These are phyloP conservation scores for Venturia effusa DNA, from an alignment of 2,329 filamentous ascomycete genomes.

Conservation along the genomic window DNA sequence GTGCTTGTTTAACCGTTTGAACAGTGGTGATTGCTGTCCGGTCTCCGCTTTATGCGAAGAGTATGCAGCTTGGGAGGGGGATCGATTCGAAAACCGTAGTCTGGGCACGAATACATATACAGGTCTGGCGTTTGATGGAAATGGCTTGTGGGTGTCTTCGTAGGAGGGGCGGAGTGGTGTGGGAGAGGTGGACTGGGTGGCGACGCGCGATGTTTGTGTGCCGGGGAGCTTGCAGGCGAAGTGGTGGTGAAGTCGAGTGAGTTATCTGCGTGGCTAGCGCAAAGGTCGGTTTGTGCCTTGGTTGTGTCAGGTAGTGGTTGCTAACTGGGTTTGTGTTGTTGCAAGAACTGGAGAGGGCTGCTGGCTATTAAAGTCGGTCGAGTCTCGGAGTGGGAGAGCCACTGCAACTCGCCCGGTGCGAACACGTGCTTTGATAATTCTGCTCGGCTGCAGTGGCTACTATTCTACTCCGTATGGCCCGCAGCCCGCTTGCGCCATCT, in stretches of 20 bases:
- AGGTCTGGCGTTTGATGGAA: slow-evolving; percentile 20
- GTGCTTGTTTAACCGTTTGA: slow-evolving; percentile 69
- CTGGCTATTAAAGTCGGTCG: too few species aligned
- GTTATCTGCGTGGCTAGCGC: not conserved
- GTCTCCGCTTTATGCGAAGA: slow-evolving; percentile 93
- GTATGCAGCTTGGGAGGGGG: slow-evolving; percentile 90
- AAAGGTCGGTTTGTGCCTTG: not conserved
- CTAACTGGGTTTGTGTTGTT: not conserved
- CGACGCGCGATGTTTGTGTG: not conserved
- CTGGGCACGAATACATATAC: slow-evolving; percentile 99
- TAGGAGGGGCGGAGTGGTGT: not conserved
- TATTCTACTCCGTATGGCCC: too few species aligned
- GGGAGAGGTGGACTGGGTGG: not conserved
- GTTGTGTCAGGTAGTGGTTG: not conserved
- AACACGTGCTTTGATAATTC: too few species aligned
- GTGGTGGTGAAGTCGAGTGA: not conserved
- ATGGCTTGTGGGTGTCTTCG: not conserved
- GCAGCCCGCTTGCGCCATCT: too few species aligned
- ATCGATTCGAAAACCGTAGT: slow-evolving; percentile 87
- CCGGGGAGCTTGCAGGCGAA: not conserved
- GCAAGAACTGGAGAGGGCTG: not conserved
- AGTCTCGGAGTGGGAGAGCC: too few species aligned
- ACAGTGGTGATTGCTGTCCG: slow-evolving; percentile 78
- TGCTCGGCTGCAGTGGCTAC: too few species aligned
- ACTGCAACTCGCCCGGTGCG: too few species aligned